These are phyloP conservation scores for Haplosporangium sp. DNA, from an alignment of 371 early-diverging fungal genomes.

Conservation along the genomic window DNA sequence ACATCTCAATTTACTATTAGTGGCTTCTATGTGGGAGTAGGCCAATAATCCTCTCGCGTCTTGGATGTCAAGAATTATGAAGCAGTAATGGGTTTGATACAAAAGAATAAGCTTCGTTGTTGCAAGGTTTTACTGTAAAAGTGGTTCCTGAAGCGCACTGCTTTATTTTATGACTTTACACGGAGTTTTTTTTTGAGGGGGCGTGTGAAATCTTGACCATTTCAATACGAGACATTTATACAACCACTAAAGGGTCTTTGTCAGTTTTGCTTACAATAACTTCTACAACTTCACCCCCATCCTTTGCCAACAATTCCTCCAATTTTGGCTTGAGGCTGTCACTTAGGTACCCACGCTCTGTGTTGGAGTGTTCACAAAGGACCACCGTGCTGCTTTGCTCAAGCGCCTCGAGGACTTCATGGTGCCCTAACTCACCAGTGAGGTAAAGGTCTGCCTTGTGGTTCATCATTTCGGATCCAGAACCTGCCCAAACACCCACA, in stretches of 20 bases:
- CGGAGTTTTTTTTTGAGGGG: no score
- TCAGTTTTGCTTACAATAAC: conserved; percentile 78
- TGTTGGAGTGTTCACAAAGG: conserved; percentile 93
- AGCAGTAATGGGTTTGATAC: no score
- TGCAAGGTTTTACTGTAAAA: no score
- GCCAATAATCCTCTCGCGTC: no score
- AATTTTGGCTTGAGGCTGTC: conserved; percentile 76
- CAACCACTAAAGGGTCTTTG: conserved; percentile 77
- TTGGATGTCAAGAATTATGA: no score
- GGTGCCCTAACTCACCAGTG: conserved; percentile 97
- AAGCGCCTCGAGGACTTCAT: conserved; percentile 87
- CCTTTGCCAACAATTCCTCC: conserved; percentile 64
- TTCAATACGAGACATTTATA: conserved; percentile 52
- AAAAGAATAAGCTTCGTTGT: no score
- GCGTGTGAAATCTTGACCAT: no score
- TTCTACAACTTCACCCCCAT: conserved; percentile 63
- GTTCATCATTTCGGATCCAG: conserved; percentile 64
- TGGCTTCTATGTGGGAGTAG: no score
- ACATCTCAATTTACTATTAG: no score
- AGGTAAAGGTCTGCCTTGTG: conserved; percentile 79
- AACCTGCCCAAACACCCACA: conserved; percentile 96
- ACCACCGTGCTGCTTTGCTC: conserved; percentile 86
- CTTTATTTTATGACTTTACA: no score
- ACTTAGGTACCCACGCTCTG: conserved; percentile 93
- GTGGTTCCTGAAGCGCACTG: no score